Percentiles rank a stretch among this genome's conserved stretches.
phyloP scores from a whole-genome alignment of 805 yeast species.

The Kodamaea kakaduensis region DNA sequence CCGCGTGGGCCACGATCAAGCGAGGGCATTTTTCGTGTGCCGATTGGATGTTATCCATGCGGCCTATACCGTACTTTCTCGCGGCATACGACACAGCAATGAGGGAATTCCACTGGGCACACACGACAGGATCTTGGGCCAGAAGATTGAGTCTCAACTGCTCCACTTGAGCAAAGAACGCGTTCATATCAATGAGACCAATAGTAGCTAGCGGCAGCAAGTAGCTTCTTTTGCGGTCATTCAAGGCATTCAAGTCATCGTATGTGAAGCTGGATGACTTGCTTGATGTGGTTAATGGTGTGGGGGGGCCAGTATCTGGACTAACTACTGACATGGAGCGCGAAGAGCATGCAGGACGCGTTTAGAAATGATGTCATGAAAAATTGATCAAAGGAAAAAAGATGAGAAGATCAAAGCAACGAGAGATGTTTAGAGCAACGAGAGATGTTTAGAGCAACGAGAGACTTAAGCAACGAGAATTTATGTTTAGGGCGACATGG shows the following conservation, averaged over 20 bases:
- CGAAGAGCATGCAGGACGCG: too few relatives aligned
- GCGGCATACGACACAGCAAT: slow-evolving; percentile 94
- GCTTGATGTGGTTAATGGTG: neutral
- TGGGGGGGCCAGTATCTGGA: neutral
- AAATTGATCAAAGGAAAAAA: too few relatives aligned
- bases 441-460: too few relatives aligned
- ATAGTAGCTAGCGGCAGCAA: slow-evolving; percentile 70
- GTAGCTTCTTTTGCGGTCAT: slow-evolving; percentile 46
- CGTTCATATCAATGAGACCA: slow-evolving; percentile 87
- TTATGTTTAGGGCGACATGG: too few relatives aligned
- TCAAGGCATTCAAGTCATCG: slow-evolving; percentile 47
- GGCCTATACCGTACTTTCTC: slow-evolving; percentile 69
- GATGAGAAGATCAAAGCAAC: too few relatives aligned
- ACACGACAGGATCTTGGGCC: slow-evolving; percentile 77
- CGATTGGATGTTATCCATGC: slow-evolving; percentile 68
- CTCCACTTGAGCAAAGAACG: slow-evolving; percentile 94
- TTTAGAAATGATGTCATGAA: too few relatives aligned
- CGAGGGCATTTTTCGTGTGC: slow-evolving; percentile 76
- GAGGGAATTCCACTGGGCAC: slow-evolving; percentile 87
- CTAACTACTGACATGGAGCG: neutral
- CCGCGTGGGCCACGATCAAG: slow-evolving; percentile 82
- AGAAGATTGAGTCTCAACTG: slow-evolving; percentile 66
- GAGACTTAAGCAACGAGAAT: too few relatives aligned
- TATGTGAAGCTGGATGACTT: slow-evolving; percentile 33
- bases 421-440: too few relatives aligned